Base-by-base conservation (phyloP, 306 rosid species). In the Castanospermum australe region DNA sequence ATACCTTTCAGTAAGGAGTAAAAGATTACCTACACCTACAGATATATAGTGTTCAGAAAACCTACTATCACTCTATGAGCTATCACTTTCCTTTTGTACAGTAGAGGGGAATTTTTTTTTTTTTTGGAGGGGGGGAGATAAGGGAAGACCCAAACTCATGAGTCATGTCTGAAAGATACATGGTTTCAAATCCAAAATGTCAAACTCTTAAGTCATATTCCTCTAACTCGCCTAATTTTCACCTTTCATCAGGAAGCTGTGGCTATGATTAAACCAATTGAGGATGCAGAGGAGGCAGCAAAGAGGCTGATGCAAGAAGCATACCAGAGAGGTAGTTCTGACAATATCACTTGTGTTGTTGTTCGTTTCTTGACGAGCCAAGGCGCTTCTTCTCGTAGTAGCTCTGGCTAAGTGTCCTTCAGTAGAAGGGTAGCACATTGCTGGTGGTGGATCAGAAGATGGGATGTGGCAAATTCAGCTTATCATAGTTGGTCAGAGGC, bases 271-370 rank as follows among this genome's bases (percentile, higher is more conserved):
- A 93, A 92, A 81, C 90, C 90, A 68, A 90, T 93, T 61, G 88
- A 82, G 76, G 99, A 93, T 24, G 92, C 99, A n/a, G 93, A 95
- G 84, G 96, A 88, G 55, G 97, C 97, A 2, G 97, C 99, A 3
- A 94, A 93, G 88, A 90, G 96, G 83, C 77, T 95, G 86, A 88
- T 92, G 97, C 89, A 83, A 79, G 99, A 95, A 89, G 99, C 99
- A 78, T 87, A 90, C 60, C 97, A 91, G 80, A 84, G 98, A 90
- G 98, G 99, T 20, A 95, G 98, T 73, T 87, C 99, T 45, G 99
- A 95, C 85, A 95, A 92, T 80, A 89, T 95, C 45, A 95, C 99
- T 3, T 91, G 92, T 2, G 96, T 95, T 4, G 99, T 95, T 0
- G 98, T 95, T 41, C 99, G 98, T 71, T 95, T 95, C 91, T 86